Evolutionary conservation across 2,329 filamentous ascomycete species (phyloP), one percentile per base, ranked within the genome.

Genomic region (Botryotinia narcissicola): DNA sequence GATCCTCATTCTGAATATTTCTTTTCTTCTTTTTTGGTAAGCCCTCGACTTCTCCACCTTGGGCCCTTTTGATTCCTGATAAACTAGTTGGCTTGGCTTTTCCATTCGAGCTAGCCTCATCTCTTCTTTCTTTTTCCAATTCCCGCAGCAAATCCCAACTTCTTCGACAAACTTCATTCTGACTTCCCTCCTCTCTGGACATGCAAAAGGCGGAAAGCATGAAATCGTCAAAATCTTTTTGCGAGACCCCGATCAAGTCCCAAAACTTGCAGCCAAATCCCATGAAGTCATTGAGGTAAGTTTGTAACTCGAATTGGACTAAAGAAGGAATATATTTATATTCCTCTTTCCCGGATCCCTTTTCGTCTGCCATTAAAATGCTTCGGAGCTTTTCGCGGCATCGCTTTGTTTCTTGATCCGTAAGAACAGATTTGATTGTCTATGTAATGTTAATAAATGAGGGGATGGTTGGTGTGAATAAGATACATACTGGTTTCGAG

Each of bases 101-200:
- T 14, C 37, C 66, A n/a, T n/a, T 67, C 14, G 63, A 32, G 12
- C 29, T 42, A 25, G n/a, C 32, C 22, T 54, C 64, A 32, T 67
- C 64, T 35, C 32, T 46, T 48, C 25, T 67, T 22, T 67, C 42
- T 6, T 67, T 67, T 14, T 67, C 64, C 64, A 67, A 67, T 51
- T 68, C 42, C 4, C 64, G 44, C 14, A 68, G 22, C 7, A 54
- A 67, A 22, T 67, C 63, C 40, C 44, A 67, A 22, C 22, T 46
- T 35, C 35, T 67, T 35, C 63, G 63, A 25, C 63, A 67, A 37
- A 67, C 63, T 29, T 46, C 44, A 35, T 48, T 67, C 29, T 67
- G n/a, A 46, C 16, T 48, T 46, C 44, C 63, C 14, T 46, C 29
- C 7, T 67, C 44, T 35, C 29, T 8, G 54, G 54, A 57, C n/a